Base-by-base conservation (phyloP, 192 early-diverging fungal species). In the Rhizophagus clarus region DNA sequence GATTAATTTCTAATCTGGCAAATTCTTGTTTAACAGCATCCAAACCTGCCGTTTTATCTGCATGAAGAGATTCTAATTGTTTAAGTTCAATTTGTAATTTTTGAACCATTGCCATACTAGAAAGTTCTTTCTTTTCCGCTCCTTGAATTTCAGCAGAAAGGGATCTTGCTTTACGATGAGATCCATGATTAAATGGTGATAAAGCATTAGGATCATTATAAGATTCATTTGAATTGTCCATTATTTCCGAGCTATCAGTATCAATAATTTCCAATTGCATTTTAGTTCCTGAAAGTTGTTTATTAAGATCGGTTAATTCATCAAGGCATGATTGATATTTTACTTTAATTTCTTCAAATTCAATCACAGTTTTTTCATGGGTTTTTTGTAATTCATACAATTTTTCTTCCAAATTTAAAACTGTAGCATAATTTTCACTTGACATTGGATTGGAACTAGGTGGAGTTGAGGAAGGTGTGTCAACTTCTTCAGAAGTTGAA, bases 81-180 rank as follows among this genome's bases (percentile, higher is more conserved):
- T 71, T 79, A 42, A 79, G 68, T 71, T 79, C 77, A 71, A 79
- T 79, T 71, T 79, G 67, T 26, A 79, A 32, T 68, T 79, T 79
- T 71, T 79, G 77, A 79, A 79, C 49, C 34, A 79, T 79, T 15
- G 68, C 66, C 10, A 51, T 15, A 71, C 67, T 71, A 32, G 68
- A 37, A 56, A 71, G 67, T 42, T 79, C 77, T 40, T 29, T 24
- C 71, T 71, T 79, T 26, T 79, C 77, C 5, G 67, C 49, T 42
- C 77, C 77, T 71, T 79, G 34, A 42, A 79, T 79, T 67, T 79
- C 77, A 49, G 42, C 51, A 69, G 77, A 79, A 42, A 79, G 51
- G 14, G 67, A 79, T 71, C 68, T 79, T 29, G 77, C 67, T 71
- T 71, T 79, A 45, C 75, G 61, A 79, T 71, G 77, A 24, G 56